phyloP scores from a whole-genome alignment of 352 stramenopile genomes.

The Phytophthora macrochlamydospora region DNA sequence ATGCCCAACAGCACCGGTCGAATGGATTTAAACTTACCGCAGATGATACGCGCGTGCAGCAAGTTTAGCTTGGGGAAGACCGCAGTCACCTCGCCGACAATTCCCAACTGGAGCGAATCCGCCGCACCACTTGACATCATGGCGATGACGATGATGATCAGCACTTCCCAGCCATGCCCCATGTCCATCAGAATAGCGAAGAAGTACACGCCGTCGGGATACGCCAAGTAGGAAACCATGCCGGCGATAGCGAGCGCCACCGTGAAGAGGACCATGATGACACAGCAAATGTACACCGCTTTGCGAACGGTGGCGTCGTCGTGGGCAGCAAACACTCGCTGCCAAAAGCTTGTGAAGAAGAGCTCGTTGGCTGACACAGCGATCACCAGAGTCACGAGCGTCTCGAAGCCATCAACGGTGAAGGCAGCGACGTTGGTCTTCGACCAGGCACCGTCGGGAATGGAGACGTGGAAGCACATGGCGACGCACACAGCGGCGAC shows the following conservation, averaged over 20 bases:
- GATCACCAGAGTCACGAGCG: conserved; percentile 66
- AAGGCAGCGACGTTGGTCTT: conserved; percentile 57
- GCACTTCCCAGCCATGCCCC: conserved; percentile 58
- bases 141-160: conserved; percentile 65
- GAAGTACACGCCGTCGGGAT: conserved; percentile 54
- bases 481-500: conserved; percentile 58
- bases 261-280: conserved; percentile 65
- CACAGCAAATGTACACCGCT: conserved; percentile 34
- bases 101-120: conserved; percentile 72
- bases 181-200: conserved; percentile 74
- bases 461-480: conserved; percentile 51
- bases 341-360: conserved; percentile 79
- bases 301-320: conserved; percentile 51
- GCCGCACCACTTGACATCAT: conserved; percentile 56
- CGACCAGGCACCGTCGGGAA: conserved; percentile 49
- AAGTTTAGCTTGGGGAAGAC: conserved; percentile 66
- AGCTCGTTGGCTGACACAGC: conserved; percentile 60
- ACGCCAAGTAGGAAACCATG: conserved; percentile 63
- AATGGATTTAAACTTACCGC: conserved; percentile 18
- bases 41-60: conserved; percentile 52
- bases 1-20: too few species aligned
- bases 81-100: conserved; percentile 62
- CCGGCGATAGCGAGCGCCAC: conserved; percentile 56
- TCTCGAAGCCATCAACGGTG: conserved; percentile 59
- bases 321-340: conserved; percentile 58